Percentiles rank a stretch among this genome's conserved stretches.
Conservation (phyloP, 768 basidiomycete genomes). For the Amanita rubescens region DNA sequence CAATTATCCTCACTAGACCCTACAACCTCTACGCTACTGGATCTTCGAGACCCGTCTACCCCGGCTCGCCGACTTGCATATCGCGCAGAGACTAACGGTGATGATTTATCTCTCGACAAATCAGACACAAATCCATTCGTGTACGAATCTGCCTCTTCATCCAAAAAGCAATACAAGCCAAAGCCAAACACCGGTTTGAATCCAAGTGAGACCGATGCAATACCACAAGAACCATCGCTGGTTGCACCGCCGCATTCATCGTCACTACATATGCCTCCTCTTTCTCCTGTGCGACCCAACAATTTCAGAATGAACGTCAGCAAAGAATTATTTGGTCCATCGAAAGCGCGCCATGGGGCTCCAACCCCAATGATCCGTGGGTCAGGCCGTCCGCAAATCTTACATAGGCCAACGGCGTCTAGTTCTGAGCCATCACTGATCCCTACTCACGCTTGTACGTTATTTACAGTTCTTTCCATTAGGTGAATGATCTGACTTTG, state of each 20-base stretch:
- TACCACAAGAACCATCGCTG: conserved; percentile 16
- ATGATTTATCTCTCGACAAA: conserved; percentile 17
- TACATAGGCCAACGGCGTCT: conserved; percentile 67
- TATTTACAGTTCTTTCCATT: not conserved
- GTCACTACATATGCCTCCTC: conserved; percentile 35
- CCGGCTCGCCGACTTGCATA: conserved; percentile 38
- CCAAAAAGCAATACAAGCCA: not conserved
- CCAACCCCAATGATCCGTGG: conserved; percentile 30
- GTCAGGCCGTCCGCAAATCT: conserved; percentile 42
- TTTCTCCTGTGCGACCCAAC: conserved; percentile 23
- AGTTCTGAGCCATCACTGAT: conserved; percentile 80
- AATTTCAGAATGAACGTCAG: conserved; percentile 18
- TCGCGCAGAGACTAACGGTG: conserved; percentile 29
- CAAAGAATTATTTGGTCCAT: conserved; percentile 17
- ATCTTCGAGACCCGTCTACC: conserved; percentile 59
- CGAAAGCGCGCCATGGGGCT: conserved; percentile 26
- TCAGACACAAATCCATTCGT: not conserved
- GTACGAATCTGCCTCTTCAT: not conserved
- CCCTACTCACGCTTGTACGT: conserved; percentile 20
- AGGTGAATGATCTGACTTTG: not conserved
- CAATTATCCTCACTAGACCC: conserved; percentile 63
- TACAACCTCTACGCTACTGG: conserved; percentile 41
- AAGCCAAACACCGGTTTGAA: not conserved
- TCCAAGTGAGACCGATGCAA: not conserved
- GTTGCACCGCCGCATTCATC: conserved; percentile 44